These are phyloP conservation scores for Baorangia bicolor DNA, from an alignment of 768 basidiomycete species.

Conservation along the genomic window DNA sequence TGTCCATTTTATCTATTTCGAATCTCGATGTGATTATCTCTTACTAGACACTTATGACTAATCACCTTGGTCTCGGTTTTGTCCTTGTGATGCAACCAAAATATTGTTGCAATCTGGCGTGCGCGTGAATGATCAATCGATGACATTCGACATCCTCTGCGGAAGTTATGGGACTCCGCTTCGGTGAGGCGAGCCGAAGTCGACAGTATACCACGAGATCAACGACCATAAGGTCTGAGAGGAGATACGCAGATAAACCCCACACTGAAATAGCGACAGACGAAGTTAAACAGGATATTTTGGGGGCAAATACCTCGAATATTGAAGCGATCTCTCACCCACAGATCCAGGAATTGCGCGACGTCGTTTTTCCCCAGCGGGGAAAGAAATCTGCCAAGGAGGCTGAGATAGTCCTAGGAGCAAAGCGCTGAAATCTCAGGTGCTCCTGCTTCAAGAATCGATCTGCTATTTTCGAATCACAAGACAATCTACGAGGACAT, in stretches of 20 bases:
- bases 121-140: not conserved
- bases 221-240: not conserved
- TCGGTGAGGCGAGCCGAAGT: not conserved
- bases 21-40: not conserved
- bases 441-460: constrained; percentile 22
- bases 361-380: not conserved
- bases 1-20: constrained; percentile 6
- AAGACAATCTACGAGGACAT: constrained; percentile 34
- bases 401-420: not conserved
- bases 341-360: not conserved
- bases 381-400: not conserved
- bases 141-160: not conserved
- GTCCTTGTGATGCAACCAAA: constrained; percentile 2
- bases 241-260: not conserved
- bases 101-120: not conserved
- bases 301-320: not conserved
- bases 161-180: not conserved
- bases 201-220: not conserved
- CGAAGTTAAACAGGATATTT: not conserved
- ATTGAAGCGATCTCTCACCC: constrained; percentile 10
- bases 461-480: constrained; percentile 21
- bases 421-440: constrained; percentile 5
- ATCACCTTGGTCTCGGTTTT: constrained; percentile 2
- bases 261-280: constrained; percentile 11
- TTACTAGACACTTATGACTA: not conserved